Base-by-base conservation (phyloP, 2,329 filamentous ascomycete species). In the Fusarium cyanostomum region DNA sequence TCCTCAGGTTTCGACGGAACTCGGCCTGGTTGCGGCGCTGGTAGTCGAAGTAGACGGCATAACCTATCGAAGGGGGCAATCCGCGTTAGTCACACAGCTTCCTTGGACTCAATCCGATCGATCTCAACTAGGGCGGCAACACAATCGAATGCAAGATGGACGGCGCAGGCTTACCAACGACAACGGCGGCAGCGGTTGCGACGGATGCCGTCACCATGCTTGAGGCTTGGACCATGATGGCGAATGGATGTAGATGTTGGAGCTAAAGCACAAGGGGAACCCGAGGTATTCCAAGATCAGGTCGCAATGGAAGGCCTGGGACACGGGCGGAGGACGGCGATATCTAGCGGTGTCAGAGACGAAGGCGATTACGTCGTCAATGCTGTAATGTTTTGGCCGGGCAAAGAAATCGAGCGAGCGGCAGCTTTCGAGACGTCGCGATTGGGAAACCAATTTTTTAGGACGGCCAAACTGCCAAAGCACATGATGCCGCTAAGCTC, bases 31-130 rank as follows among this genome's bases (percentile, higher is more conserved):
- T 83, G 66, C 88, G 86, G 69, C 88, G 84, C 74, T 85, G 83
- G 73, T 88, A 84, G 77, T 91, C 88, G 76, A 91, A 91, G 79
- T 89, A 91, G 69, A 86, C 75, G 64, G 84, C 87, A 72, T 90
- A 90, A 68, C 84, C 86, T 89, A 70, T 39, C n/a, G 35, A 38
- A 39, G 30, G 42, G 52, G 18, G 26, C 27, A 31, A 41, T 46
- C 38, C 53, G 28, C 50, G 53, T 71, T 62, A 70, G 68, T 55
- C 50, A 64, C 43, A 26, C 18, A 33, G 3, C 38, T 31, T 18
- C 11, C 30, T 16, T 27, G 10, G 16, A 21, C 34, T 46, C 27
- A 30, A 46, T 34, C 31, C 18, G 26, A 49, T 28, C 15, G 31
- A 18, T 9, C 21, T 18, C 24, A 24, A 18, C 15, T 11, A 12